Evolutionary conservation across 2,329 filamentous ascomycete species (phyloP), one percentile per base, ranked within the genome.

Genomic region (Lasiodiplodia sp.): DNA sequence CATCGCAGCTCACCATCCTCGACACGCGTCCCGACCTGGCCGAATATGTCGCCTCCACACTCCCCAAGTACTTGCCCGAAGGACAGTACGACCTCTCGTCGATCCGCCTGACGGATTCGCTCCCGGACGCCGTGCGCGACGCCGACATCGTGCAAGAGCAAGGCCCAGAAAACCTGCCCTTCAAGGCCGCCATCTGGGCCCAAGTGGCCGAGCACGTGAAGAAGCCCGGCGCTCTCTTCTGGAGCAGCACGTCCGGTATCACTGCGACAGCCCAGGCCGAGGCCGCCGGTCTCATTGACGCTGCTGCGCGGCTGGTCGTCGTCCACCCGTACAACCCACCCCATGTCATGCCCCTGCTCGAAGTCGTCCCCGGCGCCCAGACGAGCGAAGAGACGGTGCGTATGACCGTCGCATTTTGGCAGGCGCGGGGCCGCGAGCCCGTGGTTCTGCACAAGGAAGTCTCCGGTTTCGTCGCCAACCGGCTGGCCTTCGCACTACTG

Each of bases 291-390:
- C 31, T 67, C 11, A 44, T 40, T 16, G 55, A 67, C 10, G 55
- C 7, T 12, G 65, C 65, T 2, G 65, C 28, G 16, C 77, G 86
- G 2, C 73, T 89, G 2, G 70, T 89, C 0, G 84, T 89, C 1
- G 86, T 87, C 4, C 88, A 89, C 73, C 87, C 87, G 0, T 89
- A 86, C 75, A 89, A 89, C 67, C 88, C 86, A 25, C 87, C 87
- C 1, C 86, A 89, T 71, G 82, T 89, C 66, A 88, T 89, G 85
- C 87, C 87, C 0, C 73, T 89, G 1, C 76, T 89, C 2, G 87
- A 89, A 74, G 79, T 89, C 38, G 87, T 89, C 0, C 86, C 86
- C 0, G 82, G 80, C 1, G 82, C 81, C 4, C 69, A 71, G 37
- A 88, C 84, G 0, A 74, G 75, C 0, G 47, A 75, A 0, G 73